Conservation (phyloP, 2,329 filamentous ascomycete species). For the Clonostachys chloroleuca region DNA sequence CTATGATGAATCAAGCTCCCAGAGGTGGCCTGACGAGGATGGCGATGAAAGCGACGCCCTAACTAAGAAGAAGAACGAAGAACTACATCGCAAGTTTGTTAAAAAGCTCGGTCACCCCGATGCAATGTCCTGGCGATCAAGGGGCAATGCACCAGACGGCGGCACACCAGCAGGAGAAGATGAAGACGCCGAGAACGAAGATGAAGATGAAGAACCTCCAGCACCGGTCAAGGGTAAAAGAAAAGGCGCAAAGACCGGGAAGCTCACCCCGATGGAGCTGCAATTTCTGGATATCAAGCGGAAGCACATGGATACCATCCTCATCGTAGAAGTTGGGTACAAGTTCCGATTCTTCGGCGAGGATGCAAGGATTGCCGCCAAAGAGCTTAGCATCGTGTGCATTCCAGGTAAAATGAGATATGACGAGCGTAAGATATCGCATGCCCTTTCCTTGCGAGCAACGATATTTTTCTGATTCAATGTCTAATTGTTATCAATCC, state of each 20-base stretch:
- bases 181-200: slow-evolving; percentile 51
- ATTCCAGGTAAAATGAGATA: slow-evolving; percentile 94
- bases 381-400: slow-evolving; percentile 90
- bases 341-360: slow-evolving; percentile 98
- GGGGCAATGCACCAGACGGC: slow-evolving; percentile 40
- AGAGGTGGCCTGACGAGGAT: slow-evolving; percentile 26
- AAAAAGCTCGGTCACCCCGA: slow-evolving; percentile 86
- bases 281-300: slow-evolving; percentile 93
- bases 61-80: slow-evolving; percentile 56
- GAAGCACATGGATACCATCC: slow-evolving; percentile 81
- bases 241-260: slow-evolving; percentile 66
- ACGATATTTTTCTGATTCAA: background rate
- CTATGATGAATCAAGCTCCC: slow-evolving; percentile 39
- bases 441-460: background rate
- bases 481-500: slow-evolving; percentile 1
- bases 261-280: slow-evolving; percentile 90
- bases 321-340: slow-evolving; percentile 95
- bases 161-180: slow-evolving; percentile 42
- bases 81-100: slow-evolving; percentile 79
- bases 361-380: slow-evolving; percentile 83
- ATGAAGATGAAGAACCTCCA: slow-evolving; percentile 45
- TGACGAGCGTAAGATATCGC: slow-evolving; percentile 65
- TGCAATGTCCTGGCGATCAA: slow-evolving; percentile 63
- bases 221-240: slow-evolving; percentile 53
- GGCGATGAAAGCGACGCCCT: slow-evolving; percentile 45